Base-by-base conservation (phyloP, 768 basidiomycete genomes). In the Leccinum barrowsii region DNA sequence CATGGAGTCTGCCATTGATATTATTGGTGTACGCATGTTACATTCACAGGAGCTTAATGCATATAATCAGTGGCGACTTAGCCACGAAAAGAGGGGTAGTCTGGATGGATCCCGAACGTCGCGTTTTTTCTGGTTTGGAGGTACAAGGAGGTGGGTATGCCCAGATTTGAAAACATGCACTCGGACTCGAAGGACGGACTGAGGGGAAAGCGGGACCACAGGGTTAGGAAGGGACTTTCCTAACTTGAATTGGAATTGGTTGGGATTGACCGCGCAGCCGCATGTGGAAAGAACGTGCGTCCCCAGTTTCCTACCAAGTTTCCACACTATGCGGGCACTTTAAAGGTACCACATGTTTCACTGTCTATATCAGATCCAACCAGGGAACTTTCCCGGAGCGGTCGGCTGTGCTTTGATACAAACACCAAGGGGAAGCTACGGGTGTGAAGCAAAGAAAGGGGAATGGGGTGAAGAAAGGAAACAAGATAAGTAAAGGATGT, bases 21-120 rank as follows among this genome's bases (percentile, higher is more conserved):
- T 35, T 7, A 19, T 44, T 5, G 37, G 24, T 58, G 53, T 63
- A 52, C 53, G 58, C 11, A 13, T 22, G 15, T 51, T 50, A 57
- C 40, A 51, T 35, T 46, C 55, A 47, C 48, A 61, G 34, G 44
- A 11, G 3, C 15, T 3, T 37, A 52, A 30, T 5, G 34, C 21
- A 40, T 21, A 30, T 51, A 58, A 46, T 58, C 55, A 26, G n/a
- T 19, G n/a, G 13, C 50, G 3, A 50, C 48, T 28, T 30, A n/a
- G 2, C 28, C 48, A 8, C 26, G 0, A 5, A 50, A 26, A 28
- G 22, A 19, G 46, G 24, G 7, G 17, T 4, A 44, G 44, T 44
- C 46, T 13, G 7, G 46, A 47, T 24, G 46, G 19, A 47, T 24
- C 6, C 21, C 19, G 10, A 47, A 21, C n/a, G 19, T 44, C 19